Percentiles rank a stretch among this genome's conserved stretches.
These are phyloP conservation scores for Phaeotremella skinneri DNA, from an alignment of 768 basidiomycete species.

Conservation along the genomic window DNA sequence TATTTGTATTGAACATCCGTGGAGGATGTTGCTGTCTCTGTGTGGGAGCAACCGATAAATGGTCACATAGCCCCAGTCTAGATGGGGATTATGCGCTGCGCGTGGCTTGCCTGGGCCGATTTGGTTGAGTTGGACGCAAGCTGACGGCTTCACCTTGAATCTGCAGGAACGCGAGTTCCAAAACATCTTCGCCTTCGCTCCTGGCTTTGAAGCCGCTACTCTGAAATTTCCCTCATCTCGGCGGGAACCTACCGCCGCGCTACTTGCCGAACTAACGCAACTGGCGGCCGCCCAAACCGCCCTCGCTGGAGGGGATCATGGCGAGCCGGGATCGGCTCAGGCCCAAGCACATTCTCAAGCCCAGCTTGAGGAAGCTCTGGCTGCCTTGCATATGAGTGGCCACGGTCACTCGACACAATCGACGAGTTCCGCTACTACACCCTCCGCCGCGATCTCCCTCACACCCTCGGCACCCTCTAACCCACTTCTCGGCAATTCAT, in stretches of 20 bases:
- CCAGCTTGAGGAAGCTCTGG: conserved; percentile 39
- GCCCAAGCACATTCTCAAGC: conserved; percentile 19
- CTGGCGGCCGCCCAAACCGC: conserved; percentile 29
- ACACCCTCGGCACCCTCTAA: conserved; percentile 31
- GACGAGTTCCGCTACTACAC: conserved; percentile 40
- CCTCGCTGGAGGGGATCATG: not conserved
- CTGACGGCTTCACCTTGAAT: no score
- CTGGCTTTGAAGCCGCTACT: conserved; percentile 94
- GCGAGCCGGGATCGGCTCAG: conserved; percentile 7
- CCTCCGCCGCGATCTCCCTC: conserved; percentile 36
- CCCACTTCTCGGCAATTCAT: conserved; percentile 17
- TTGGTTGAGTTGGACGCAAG: not conserved
- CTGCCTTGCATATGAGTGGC: conserved; percentile 31
- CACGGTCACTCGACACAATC: conserved; percentile 20
- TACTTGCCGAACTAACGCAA: conserved; percentile 36
- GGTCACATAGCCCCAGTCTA: no score
- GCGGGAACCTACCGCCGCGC: conserved; percentile 37
- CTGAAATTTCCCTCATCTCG: conserved; percentile 74
- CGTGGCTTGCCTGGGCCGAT: no score
- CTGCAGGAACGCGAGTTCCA: conserved; percentile 95
- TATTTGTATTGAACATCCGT: not conserved
- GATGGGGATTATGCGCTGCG: no score
- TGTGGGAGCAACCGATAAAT: no score
- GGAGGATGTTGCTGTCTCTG: conserved; percentile 22
- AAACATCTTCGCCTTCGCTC: conserved; percentile 97